Percentiles rank a stretch among this genome's conserved stretches.
Evolutionary conservation across 2,329 filamentous ascomycete species (phyloP).

Genomic region (Aspergillus neoniger): DNA sequence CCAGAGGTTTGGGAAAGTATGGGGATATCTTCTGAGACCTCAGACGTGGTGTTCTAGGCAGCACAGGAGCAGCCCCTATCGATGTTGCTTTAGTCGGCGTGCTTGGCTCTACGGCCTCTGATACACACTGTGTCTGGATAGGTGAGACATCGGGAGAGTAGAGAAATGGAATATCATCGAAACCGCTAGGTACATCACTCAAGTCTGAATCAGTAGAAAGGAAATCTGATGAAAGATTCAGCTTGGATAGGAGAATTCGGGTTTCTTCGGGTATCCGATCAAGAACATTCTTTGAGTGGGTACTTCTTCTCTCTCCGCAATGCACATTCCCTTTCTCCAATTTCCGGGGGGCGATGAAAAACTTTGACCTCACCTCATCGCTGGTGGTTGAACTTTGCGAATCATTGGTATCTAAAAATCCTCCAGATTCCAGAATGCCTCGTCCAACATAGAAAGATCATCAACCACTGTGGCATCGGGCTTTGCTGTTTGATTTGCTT

Average conservation of each 20-base stretch:
- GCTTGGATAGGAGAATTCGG: slow-evolving; percentile 16
- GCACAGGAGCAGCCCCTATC: slow-evolving; percentile 11
- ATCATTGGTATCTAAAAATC: slow-evolving; percentile 45
- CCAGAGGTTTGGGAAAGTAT: slow-evolving; percentile 42
- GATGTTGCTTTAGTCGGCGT: slow-evolving; percentile 13
- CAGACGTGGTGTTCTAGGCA: slow-evolving; percentile 16
- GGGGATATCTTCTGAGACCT: slow-evolving; percentile 41
- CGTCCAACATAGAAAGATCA: neutral
- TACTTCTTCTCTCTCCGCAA: neutral
- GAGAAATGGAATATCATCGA: slow-evolving; percentile 9
- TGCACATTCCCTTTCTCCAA: neutral
- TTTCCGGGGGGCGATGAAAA: slow-evolving; percentile 24
- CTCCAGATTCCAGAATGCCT: slow-evolving; percentile 27
- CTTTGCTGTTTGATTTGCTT: neutral
- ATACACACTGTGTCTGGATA: neutral
- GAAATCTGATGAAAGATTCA: slow-evolving; percentile 20
- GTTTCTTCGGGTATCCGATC: slow-evolving; percentile 17
- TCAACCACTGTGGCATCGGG: neutral
- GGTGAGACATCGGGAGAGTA: neutral
- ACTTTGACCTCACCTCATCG: slow-evolving; percentile 45
- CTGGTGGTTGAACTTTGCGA: slow-evolving; percentile 37
- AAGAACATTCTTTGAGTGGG: neutral
- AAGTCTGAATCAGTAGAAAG: slow-evolving; percentile 39
- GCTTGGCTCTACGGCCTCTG: neutral
- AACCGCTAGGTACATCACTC: slow-evolving; percentile 39